Percentiles rank a stretch among this genome's conserved stretches.
Conservation (phyloP, 306 rosid genomes). For the Dryas octopetala region DNA sequence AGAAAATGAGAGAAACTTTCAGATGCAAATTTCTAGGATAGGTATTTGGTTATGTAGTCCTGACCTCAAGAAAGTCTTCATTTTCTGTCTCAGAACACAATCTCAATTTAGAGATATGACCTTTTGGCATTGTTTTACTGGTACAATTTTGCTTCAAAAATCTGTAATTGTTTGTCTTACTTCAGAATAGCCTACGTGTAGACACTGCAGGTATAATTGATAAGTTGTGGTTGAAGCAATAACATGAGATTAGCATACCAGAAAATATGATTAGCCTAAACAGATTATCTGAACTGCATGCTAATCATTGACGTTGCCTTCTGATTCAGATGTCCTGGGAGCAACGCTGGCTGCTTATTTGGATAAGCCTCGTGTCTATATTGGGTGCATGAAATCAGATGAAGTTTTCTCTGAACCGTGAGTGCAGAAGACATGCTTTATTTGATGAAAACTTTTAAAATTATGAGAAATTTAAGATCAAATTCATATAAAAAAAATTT, state of each 20-base stretch:
- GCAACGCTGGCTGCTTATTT: conserved; percentile 49
- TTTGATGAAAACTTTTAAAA: conserved; percentile 19
- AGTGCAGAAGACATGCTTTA: conserved; percentile 33
- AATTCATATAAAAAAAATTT: not conserved
- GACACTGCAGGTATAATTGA: not conserved
- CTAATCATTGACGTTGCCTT: conserved; percentile 27
- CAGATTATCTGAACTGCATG: conserved; percentile 10
- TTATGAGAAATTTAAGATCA: not conserved
- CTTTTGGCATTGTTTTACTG: not conserved
- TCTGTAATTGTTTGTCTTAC: not conserved
- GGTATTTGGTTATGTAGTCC: not conserved
- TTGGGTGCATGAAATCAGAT: conserved; percentile 87
- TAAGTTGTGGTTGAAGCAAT: not conserved
- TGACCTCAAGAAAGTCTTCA: too few species aligned
- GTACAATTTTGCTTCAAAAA: not conserved
- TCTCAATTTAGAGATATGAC: not conserved
- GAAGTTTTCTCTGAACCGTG: conserved; percentile 69
- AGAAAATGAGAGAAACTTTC: not conserved
- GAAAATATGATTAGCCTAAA: conserved; percentile 12
- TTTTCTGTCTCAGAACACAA: not conserved
- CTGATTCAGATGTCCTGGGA: conserved; percentile 59
- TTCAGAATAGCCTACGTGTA: not conserved
- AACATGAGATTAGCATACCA: conserved; percentile 1
- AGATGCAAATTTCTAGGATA: not conserved
- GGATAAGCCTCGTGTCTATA: conserved; percentile 59